Percentiles rank a stretch among this genome's conserved stretches.
Evolutionary conservation across 257 asterid species (phyloP).

Genomic region (Linderniella brevidens): DNA sequence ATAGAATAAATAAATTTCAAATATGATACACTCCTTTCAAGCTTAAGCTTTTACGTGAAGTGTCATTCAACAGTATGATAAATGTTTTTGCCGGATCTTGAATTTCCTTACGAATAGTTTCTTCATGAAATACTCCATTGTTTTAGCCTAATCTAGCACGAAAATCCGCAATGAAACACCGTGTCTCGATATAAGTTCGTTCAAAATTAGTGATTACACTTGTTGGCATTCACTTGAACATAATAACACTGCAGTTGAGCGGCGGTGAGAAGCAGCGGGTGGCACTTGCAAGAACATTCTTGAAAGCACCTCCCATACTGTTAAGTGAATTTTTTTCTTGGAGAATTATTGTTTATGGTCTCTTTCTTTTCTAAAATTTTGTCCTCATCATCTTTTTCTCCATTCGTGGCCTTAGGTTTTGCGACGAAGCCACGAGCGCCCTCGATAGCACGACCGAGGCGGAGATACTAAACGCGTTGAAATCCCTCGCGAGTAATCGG

Average conservation of each 20-base stretch:
- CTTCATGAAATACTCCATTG: no score
- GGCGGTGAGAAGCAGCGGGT: slow-evolving; percentile 99
- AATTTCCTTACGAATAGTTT: no score
- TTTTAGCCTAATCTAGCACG: no score
- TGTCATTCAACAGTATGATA: no score
- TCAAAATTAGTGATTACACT: not conserved
- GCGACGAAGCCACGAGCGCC: slow-evolving; percentile 99
- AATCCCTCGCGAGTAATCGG: slow-evolving; percentile 59
- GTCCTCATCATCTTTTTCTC: not conserved
- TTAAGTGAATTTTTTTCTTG: slow-evolving; percentile 21
- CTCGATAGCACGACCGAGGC: slow-evolving; percentile 98
- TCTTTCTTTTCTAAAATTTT: not conserved
- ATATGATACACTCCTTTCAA: no score
- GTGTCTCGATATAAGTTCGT: no score
- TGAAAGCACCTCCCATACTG: slow-evolving; percentile 88
- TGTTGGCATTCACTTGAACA: not conserved
- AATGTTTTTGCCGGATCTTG: no score
- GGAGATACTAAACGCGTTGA: slow-evolving; percentile 72
- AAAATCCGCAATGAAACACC: no score
- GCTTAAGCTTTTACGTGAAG: no score
- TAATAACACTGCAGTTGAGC: slow-evolving; percentile 48
- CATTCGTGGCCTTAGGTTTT: slow-evolving; percentile 38
- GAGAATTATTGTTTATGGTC: not conserved
- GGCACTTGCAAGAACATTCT: slow-evolving; percentile 92
- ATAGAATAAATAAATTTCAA: no score